These are phyloP conservation scores for Cordyceps farinosa DNA, from an alignment of 2,329 filamentous ascomycete species.

Conservation along the genomic window DNA sequence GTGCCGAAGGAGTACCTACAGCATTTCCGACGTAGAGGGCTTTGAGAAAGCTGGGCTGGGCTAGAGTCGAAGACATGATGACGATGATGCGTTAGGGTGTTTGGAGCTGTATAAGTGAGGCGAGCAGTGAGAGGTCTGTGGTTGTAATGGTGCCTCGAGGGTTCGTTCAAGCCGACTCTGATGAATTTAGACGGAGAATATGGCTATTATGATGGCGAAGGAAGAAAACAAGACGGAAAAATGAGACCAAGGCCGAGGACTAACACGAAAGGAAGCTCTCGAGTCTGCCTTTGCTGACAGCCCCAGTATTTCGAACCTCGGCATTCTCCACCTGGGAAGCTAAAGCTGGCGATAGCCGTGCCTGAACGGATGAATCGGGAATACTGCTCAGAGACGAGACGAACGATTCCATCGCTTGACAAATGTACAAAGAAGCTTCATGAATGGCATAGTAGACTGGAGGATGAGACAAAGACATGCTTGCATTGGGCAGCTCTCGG, in stretches of 20 bases:
- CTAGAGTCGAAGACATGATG: not conserved
- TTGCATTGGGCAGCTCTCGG: constrained; percentile 5
- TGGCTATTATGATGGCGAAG: too few relatives aligned
- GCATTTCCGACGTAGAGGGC: constrained; percentile 1
- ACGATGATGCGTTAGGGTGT: not conserved
- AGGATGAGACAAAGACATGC: not conserved
- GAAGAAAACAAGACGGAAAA: not conserved
- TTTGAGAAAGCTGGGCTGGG: not conserved
- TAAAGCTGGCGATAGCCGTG: not conserved
- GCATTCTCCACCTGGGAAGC: not conserved
- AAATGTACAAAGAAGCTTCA: not conserved
- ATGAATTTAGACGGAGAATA: too few relatives aligned
- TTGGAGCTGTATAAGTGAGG: not conserved
- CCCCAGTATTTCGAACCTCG: constrained; percentile 1
- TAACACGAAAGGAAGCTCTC: not conserved
- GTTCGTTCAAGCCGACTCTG: too few relatives aligned
- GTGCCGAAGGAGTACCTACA: not conserved
- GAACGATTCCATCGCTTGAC: too few relatives aligned
- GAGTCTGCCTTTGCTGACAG: not conserved
- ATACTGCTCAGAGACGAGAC: not conserved
- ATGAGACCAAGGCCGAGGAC: not conserved
- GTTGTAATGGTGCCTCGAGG: not conserved
- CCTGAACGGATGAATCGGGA: not conserved
- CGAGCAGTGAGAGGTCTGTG: not conserved
- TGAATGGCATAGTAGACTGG: not conserved